Evolutionary conservation across 192 early-diverging fungal genomes (phyloP), one percentile per base, ranked within the genome.

Genomic region (Backusella circina): DNA sequence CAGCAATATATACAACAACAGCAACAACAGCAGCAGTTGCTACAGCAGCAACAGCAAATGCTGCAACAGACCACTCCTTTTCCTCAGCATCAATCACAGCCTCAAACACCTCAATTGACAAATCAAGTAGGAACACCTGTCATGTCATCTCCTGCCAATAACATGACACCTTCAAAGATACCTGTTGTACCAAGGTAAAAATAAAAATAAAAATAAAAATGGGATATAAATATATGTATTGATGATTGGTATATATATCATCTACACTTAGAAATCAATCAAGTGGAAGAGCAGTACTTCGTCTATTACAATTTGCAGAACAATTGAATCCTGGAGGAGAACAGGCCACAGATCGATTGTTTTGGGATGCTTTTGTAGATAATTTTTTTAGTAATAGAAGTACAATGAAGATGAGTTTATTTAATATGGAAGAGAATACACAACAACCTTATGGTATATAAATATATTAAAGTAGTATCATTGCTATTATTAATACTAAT

Each of bases 301-400:
- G 77, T 18, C 65, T 79, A 74, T 26, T 79, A 38, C 72, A 79
- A 30, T 79, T 74, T 70, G 65, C 65, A 41, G 77, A 79, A 28
- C 73, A 74, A 47, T 68, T 79, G 15, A 74, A 47, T 74, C 72
- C 77, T 36, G 77, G 77, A 61, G 54, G 54, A 31, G 54, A 67
- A 30, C 38, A 74, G 67, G 67, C 68, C 12, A 65, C 37, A 26
- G 77, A 74, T 47, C 51, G 72, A 54, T 65, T 54, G 9, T 79
- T 68, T 74, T 79, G 77, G 77, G 67, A 79, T 57, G 36, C 16
- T 8, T 73, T 79, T 33, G 67, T 79, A 21, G 47, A 66, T 38
- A 68, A 74, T 47, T 74, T 74, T 21, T 79, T 79, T 64, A 74
- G 72, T 12, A 36, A 32, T 47, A 51, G 21, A 75, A 69, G 74